Conservation (phyloP, 2,329 filamentous ascomycete genomes). For the Aspergillus transmontanensis region DNA sequence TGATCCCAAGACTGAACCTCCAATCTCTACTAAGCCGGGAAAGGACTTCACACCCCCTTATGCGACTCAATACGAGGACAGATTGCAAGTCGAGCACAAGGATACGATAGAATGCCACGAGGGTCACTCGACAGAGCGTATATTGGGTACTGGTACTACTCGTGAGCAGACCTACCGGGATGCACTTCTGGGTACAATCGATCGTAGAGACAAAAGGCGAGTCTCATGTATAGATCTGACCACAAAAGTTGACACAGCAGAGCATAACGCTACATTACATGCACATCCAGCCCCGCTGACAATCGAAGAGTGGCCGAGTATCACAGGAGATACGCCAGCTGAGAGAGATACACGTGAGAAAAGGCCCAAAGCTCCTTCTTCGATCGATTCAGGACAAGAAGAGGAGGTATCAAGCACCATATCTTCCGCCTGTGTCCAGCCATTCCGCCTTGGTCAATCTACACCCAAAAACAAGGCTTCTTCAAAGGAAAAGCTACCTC, state of each 20-base stretch:
- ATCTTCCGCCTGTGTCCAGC: neutral
- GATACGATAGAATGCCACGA: neutral
- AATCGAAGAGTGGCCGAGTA: neutral
- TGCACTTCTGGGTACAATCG: neutral
- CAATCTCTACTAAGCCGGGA: neutral
- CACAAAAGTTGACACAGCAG: neutral
- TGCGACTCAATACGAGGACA: neutral
- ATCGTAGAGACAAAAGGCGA: constrained; percentile 5
- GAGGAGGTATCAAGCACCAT: neutral
- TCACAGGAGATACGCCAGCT: neutral
- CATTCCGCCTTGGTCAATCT: neutral
- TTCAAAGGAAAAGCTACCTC: constrained; percentile 13
- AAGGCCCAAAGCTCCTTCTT: neutral
- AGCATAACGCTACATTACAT: neutral
- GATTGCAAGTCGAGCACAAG: neutral
- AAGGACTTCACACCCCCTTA: neutral
- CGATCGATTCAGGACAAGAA: neutral
- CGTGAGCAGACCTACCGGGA: neutral
- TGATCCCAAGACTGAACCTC: neutral
- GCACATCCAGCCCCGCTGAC: neutral
- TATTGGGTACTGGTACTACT: neutral
- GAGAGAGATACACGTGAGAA: neutral
- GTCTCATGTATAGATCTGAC: neutral
- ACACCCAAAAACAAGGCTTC: constrained; percentile 1
- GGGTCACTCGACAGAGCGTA: neutral